phyloP scores from a whole-genome alignment of 495 filamentous ascomycete species.

The Parathielavia appendiculata region DNA sequence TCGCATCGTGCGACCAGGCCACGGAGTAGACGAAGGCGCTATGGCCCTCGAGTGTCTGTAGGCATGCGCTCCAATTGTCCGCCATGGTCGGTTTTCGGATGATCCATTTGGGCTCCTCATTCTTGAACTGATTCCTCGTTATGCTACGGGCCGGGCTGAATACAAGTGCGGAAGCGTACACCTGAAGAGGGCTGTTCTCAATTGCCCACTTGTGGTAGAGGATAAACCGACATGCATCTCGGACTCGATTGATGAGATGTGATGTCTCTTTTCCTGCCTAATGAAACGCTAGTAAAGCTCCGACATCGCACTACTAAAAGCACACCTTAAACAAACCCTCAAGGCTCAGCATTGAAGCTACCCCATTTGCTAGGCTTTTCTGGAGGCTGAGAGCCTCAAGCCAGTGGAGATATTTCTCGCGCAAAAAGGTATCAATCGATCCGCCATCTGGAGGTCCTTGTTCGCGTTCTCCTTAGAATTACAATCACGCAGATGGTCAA shows the following conservation, averaged over 20 bases:
- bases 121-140: constrained; percentile 14
- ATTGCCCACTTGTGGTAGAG: constrained; percentile 23
- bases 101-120: constrained; percentile 15
- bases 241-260: constrained; percentile 9
- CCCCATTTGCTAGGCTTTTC: constrained; percentile 23
- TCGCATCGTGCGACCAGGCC: constrained; percentile 9
- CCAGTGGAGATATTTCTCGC: constrained; percentile 25
- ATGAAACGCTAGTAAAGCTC: neutral
- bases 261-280: neutral
- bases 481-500: neutral
- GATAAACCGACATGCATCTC: constrained; percentile 30
- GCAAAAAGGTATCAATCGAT: neutral
- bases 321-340: constrained; percentile 20
- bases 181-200: constrained; percentile 22
- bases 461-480: neutral
- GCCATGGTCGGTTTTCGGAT: constrained; percentile 34
- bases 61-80: constrained; percentile 29
- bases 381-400: constrained; percentile 29
- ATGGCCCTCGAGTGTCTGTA: constrained; percentile 19
- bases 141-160: constrained; percentile 24
- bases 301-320: neutral
- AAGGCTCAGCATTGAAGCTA: constrained; percentile 20
- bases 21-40: constrained; percentile 15
- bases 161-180: constrained; percentile 18
- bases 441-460: constrained; percentile 12